These are phyloP conservation scores for Neurospora sp. DNA, from an alignment of 495 filamentous ascomycete species.

Conservation along the genomic window DNA sequence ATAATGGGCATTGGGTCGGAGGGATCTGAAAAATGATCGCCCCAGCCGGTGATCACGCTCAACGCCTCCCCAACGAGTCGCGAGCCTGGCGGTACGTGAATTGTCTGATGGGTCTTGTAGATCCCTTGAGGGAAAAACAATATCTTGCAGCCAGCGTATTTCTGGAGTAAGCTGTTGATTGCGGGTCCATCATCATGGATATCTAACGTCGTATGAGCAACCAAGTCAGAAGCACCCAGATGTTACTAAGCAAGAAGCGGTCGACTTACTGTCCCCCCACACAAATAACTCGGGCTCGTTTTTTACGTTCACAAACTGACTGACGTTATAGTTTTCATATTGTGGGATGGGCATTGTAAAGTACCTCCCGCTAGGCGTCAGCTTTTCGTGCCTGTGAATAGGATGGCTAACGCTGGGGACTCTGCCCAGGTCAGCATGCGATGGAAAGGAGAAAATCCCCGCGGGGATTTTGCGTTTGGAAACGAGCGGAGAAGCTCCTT, in stretches of 20 bases:
- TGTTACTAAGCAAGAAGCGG: background rate
- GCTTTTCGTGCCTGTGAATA: constrained; percentile 13
- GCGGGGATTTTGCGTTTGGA: background rate
- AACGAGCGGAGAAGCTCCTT: background rate
- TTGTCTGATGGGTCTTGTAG: constrained; percentile 35
- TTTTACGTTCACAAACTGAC: constrained; percentile 28
- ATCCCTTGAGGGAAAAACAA: constrained; percentile 38
- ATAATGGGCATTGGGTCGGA: constrained; percentile 44
- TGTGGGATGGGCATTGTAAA: constrained; percentile 26
- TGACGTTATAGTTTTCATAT: constrained; percentile 23
- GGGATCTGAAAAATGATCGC: constrained; percentile 38
- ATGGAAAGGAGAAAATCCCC: background rate
- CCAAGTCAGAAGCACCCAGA: background rate
- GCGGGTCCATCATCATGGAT: constrained; percentile 27
- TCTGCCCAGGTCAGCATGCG: background rate
- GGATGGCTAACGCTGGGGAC: constrained; percentile 1
- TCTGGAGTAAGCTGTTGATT: constrained; percentile 28
- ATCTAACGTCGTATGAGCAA: constrained; percentile 5
- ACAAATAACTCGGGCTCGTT: constrained; percentile 24
- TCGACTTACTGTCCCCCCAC: constrained; percentile 20
- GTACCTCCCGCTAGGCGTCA: constrained; percentile 25
- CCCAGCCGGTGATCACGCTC: constrained; percentile 33
- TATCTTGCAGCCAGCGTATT: constrained; percentile 28
- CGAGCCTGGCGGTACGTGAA: constrained; percentile 45
- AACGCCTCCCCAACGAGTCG: constrained; percentile 33